Evolutionary conservation across 768 basidiomycete species (phyloP), one percentile per base, ranked within the genome.

Genomic region (Termitomyces eurrhizus): DNA sequence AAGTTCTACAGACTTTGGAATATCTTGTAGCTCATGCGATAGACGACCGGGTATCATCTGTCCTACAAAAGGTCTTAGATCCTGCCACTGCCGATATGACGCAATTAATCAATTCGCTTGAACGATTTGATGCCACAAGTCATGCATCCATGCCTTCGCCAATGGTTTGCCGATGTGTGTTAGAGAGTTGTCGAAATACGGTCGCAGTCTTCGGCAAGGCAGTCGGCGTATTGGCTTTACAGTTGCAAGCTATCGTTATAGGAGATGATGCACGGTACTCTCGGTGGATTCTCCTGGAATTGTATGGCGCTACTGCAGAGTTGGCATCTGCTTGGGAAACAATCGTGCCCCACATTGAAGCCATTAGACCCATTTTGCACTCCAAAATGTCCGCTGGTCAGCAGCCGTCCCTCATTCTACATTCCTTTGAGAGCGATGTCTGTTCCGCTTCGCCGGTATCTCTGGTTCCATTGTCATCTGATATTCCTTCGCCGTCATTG

Each of bases 301-400:
- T 98, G 39, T 95, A 94, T 68, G 95, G 93, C 9, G 90, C 93
- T 14, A 86, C 88, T 66, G 91, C 89, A 7, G 97, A 99, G 72
- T 85, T 98, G 48, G 86, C 90, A 1, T 79, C 80, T 63, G 88
- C 94, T 5, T 99, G 97, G 97, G 83, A 83, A 68, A 74, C 79
- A 16, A 87, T 96, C 74, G 75, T 80, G 16, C 88, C 89, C 14
- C 83, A 92, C 32, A 75, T 92, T 4, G 86, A 88, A 26, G 78
- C 83, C 24, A 82, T 96, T 50, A 83, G 82, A 63, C 85, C 88
- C 5, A 78, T 88, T 54, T 73, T 93, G 29, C 78, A 73, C 52
- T 69, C 70, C 32, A 73, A 72, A 61, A 35, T 65, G 51, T 69
- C 68, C 46, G 63, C 65, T 18, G 60, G 62, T 36, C 69, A 69